These are phyloP conservation scores for Leccinellum albellum DNA, from an alignment of 768 basidiomycete genomes.

Conservation along the genomic window DNA sequence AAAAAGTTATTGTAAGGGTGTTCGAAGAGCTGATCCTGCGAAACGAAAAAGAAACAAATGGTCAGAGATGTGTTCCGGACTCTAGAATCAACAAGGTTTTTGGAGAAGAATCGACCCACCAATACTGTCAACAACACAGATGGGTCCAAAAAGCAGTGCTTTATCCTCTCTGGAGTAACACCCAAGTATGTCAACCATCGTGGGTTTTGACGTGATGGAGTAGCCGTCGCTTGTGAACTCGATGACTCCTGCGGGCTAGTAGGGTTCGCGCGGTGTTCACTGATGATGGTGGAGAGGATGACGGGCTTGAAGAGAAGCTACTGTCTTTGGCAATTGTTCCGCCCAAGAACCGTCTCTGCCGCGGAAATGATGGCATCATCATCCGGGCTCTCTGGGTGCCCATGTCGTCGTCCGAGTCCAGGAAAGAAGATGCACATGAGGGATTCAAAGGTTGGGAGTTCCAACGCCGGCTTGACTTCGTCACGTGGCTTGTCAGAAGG, in stretches of 20 bases:
- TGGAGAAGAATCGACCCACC: slow-evolving; percentile 42
- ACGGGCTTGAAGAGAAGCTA: slow-evolving; percentile 27
- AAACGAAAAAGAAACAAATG: too few species aligned
- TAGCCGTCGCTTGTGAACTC: slow-evolving; percentile 34
- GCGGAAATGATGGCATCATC: slow-evolving; percentile 45
- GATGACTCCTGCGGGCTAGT: slow-evolving; percentile 26
- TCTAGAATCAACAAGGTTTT: neutral
- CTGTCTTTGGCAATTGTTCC: slow-evolving; percentile 30
- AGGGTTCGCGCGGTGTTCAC: slow-evolving; percentile 27
- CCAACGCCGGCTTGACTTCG: slow-evolving; percentile 60
- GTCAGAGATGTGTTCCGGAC: slow-evolving; percentile 1
- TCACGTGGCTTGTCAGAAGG: slow-evolving; percentile 28
- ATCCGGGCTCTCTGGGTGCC: slow-evolving; percentile 66
- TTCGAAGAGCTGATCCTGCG: slow-evolving; percentile 88
- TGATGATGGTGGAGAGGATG: slow-evolving; percentile 21
- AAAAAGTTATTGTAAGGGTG: slow-evolving; percentile 98
- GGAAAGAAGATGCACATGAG: slow-evolving; percentile 44
- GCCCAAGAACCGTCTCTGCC: slow-evolving; percentile 28
- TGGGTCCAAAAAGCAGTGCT: slow-evolving; percentile 70
- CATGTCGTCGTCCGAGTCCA: slow-evolving; percentile 79
- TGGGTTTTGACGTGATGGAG: slow-evolving; percentile 55
- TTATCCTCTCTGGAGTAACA: slow-evolving; percentile 49
- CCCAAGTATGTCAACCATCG: slow-evolving; percentile 40
- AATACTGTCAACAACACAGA: slow-evolving; percentile 72
- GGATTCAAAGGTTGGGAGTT: slow-evolving; percentile 61